Base-by-base conservation (phyloP, 768 basidiomycete species). In the Trametes cingulata region DNA sequence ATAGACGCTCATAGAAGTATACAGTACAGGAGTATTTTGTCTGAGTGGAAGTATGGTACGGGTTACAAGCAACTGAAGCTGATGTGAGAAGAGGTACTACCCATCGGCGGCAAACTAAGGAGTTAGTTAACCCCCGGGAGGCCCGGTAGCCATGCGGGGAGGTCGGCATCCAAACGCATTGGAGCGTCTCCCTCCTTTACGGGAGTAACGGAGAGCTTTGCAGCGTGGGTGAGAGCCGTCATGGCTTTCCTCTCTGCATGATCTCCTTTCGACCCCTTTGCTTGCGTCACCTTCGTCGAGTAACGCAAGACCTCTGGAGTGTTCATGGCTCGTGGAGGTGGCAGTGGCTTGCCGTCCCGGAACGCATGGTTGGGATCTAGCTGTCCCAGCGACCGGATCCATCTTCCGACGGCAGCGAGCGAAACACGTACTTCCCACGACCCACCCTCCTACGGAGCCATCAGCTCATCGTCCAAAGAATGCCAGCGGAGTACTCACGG, bases 371-470 rank as follows among this genome's bases (percentile, higher is more conserved):
- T 46, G n/a, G 80, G 76, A 8, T 71, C 54, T 13, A 83, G 53
- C 17, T 73, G 76, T 0, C 84, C 85, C 0, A 87, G 66, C 14
- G 82, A 81, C 25, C 82, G 79, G 13, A 86, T 72, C 82, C 83
- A 86, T 49, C 78, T 77, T 1, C 79, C 83, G 1, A 85, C 82
- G 0, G 76, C 80, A 33, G 81, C 82, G 1, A 87, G 77, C 5
- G 85, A 85, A 13, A 85, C 83, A 6, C 78, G 79, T 0, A 86
- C 82, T 66, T 82, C 81, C 77, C 80, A 85, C 5, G 83, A 83
- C 8, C 84, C 83, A 20, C 86, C 85, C 57, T 83, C 81, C 85
- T 85, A 60, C 10, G 6, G 33, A 7, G 6, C 24, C 22, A 42
- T 27, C 8, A 50, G 22, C n/a, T n/a, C n/a, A n/a, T n/a, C n/a